These are phyloP conservation scores for Aspergillus neoniger DNA, from an alignment of 2,329 filamentous ascomycete species.

Conservation along the genomic window DNA sequence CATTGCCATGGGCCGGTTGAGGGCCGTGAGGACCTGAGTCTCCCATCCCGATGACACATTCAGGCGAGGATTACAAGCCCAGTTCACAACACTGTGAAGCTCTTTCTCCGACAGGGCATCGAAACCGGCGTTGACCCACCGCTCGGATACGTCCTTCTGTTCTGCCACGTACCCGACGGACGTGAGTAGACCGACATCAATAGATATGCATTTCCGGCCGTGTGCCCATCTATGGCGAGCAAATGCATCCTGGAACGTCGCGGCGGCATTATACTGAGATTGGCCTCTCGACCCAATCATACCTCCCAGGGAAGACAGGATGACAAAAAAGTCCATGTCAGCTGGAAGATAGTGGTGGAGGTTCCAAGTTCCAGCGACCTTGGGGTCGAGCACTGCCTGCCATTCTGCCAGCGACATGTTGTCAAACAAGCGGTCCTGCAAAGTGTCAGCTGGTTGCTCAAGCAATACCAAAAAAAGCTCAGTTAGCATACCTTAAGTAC, in stretches of 20 bases:
- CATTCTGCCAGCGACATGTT: neutral
- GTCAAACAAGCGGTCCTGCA: neutral
- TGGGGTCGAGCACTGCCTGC: neutral
- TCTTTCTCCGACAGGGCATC: neutral
- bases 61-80: neutral
- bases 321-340: constrained; percentile 42
- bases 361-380: constrained; percentile 26
- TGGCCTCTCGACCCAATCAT: constrained; percentile 45
- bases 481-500: constrained; percentile 17
- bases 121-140: neutral
- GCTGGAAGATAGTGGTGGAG: constrained; percentile 29
- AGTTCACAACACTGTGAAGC: neutral
- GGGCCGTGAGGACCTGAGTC: neutral
- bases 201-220: constrained; percentile 26
- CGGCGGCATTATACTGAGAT: constrained; percentile 43
- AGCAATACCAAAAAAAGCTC: neutral
- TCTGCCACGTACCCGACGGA: constrained; percentile 5
- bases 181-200: constrained; percentile 22
- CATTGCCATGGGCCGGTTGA: neutral
- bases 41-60: neutral
- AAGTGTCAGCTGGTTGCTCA: constrained; percentile 32
- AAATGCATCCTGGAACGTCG: constrained; percentile 37
- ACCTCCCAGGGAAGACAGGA: constrained; percentile 42
- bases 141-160: neutral
- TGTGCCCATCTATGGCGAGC: constrained; percentile 25